Base-by-base conservation (phyloP, 2,329 filamentous ascomycete species). In the Neocatenulostroma microsporum region DNA sequence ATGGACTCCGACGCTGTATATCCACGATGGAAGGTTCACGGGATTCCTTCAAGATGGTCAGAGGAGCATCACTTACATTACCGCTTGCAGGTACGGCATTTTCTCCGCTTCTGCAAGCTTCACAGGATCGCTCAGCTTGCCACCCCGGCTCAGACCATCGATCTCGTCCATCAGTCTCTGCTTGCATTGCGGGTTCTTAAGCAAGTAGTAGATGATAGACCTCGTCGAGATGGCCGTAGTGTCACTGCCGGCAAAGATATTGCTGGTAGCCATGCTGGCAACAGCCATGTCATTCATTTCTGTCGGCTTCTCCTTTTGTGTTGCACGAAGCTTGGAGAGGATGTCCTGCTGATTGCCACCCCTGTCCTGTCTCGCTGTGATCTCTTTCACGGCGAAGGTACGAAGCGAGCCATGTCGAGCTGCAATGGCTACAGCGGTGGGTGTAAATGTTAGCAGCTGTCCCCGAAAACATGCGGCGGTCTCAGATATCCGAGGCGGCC, bases 241-340 rank as follows among this genome's bases (percentile, higher is more conserved):
- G 35, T 69, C 66, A 8, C 56, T 58, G 9, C 63, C 64, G 5
- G 64, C 66, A 19, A 60, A 56, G 34, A 67, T 61, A 29, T 63
- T 28, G 40, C 31, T 54, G 2, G 58, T 56, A 1, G 56, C 56
- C 54, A 64, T 63, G 33, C 54, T 57, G 6, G 61, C 45, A 3
- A 68, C 44, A 35, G 51, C 58, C 9, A 52, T 54, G 30, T 58
- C 52, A 34, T 60, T 55, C 37, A 66, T 60, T 11, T 60, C 50
- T 10, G 45, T 27, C 0, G 61, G 57, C 32, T 63, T 62, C 35
- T 57, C 50, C 21, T 57, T 56, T 23, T 60, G 54, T 6, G 58
- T 55, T 3, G 54, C 50, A 25, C 60, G 49, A 4, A 64, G 48
- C 27, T 62, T 61, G 5, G 48, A 50, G 8, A 66, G 51, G 3